A percentile compares a stretch with the other conserved stretches of the same genome.
These are phyloP conservation scores for Chytriomyces confervae DNA, from an alignment of 192 early-diverging fungal genomes.

Conservation along the genomic window DNA sequence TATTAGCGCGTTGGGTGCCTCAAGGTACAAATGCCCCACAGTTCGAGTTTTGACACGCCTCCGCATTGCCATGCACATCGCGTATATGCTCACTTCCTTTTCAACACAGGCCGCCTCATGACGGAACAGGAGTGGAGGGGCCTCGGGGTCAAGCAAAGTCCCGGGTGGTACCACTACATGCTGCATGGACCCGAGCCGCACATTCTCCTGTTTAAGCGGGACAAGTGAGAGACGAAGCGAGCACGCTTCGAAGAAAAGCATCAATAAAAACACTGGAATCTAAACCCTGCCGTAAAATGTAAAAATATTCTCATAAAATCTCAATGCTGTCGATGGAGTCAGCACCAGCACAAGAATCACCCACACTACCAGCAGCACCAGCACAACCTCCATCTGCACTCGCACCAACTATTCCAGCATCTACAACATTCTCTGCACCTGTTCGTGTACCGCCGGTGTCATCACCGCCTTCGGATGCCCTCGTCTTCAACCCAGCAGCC, in stretches of 20 bases:
- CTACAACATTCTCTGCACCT: too few relatives aligned
- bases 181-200: conserved; percentile 45
- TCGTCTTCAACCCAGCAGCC: too few relatives aligned
- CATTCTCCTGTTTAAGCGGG: conserved; percentile 42
- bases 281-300: not conserved
- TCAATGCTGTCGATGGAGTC: not conserved
- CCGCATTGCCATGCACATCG: not conserved
- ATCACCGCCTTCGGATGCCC: too few relatives aligned
- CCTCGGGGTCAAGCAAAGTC: conserved; percentile 40
- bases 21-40: conserved; percentile 15
- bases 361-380: too few relatives aligned
- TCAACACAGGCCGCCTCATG: conserved; percentile 35
- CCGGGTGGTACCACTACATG: conserved; percentile 45
- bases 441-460: too few relatives aligned
- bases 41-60: not conserved
- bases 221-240: conserved; percentile 19
- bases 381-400: too few relatives aligned
- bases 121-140: conserved; percentile 38
- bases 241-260: not conserved
- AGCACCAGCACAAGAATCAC: not conserved
- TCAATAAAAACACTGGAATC: not conserved
- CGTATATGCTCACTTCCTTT: not conserved
- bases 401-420: too few relatives aligned
- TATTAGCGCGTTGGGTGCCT: conserved; percentile 36
- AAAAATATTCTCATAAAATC: not conserved